These are phyloP conservation scores for Xylaria longipes DNA, from an alignment of 495 filamentous ascomycete genomes.

Conservation along the genomic window DNA sequence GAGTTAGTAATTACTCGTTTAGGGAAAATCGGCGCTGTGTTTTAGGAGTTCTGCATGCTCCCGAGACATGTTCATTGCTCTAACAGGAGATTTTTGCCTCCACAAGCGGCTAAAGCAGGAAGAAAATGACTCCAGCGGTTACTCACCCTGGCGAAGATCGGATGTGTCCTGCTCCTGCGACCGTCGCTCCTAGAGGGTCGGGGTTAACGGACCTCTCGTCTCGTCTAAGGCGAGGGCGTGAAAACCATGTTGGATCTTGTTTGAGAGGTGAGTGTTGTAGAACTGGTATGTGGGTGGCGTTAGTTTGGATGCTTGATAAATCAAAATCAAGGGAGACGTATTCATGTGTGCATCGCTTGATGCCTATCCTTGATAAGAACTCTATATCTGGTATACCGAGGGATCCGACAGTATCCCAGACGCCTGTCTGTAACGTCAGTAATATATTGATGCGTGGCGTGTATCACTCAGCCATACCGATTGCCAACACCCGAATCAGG, in stretches of 20 bases:
- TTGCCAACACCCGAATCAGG: constrained; percentile 57
- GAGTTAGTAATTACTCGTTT: too few species aligned
- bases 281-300: constrained; percentile 51
- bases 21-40: too few species aligned
- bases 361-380: constrained; percentile 37
- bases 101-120: too few species aligned
- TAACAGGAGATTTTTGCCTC: too few species aligned
- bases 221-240: constrained; percentile 80
- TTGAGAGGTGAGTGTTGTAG: constrained; percentile 64
- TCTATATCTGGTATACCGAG: constrained; percentile 55
- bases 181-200: constrained; percentile 65
- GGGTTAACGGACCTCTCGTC: constrained; percentile 65
- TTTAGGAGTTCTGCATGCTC: too few species aligned
- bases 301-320: constrained; percentile 12
- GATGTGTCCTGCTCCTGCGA: constrained; percentile 46
- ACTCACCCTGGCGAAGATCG: constrained; percentile 62
- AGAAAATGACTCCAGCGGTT: constrained; percentile 35
- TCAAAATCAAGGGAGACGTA: constrained; percentile 18
- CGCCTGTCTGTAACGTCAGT: constrained; percentile 39
- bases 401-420: constrained; percentile 68
- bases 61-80: too few species aligned
- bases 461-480: constrained; percentile 31
- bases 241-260: constrained; percentile 70
- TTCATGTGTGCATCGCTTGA: constrained; percentile 58
- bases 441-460: neutral